A percentile compares a stretch with the other conserved stretches of the same genome.
These are phyloP conservation scores for Scheffersomyces stipitis DNA, from an alignment of 805 yeast genomes.

Conservation along the genomic window DNA sequence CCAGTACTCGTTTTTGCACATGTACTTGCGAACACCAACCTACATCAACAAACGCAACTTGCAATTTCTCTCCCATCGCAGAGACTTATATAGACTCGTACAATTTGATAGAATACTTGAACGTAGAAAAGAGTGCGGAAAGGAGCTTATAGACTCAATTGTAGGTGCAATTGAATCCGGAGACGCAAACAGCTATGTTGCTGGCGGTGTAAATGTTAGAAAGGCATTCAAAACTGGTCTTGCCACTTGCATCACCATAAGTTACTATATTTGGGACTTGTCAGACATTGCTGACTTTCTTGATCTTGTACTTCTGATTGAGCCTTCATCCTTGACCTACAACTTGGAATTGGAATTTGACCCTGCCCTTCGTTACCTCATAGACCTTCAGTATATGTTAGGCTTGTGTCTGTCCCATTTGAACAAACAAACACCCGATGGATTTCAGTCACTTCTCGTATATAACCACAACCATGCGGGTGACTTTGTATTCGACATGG, in stretches of 20 bases:
- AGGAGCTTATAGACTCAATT: too few relatives aligned
- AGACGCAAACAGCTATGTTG: too few relatives aligned
- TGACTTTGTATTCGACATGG: conserved; percentile 11
- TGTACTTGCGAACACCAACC: conserved; percentile 15
- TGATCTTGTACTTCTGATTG: conserved; percentile 1
- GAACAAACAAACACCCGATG: background rate
- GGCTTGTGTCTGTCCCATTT: conserved; percentile 4
- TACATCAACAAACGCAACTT: conserved; percentile 10
- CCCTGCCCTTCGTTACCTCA: conserved; percentile 1
- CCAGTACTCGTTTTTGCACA: conserved; percentile 12
- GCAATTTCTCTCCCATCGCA: conserved; percentile 4
- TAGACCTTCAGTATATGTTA: conserved; percentile 10
- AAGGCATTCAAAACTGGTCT: too few relatives aligned
- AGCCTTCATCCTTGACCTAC: background rate
- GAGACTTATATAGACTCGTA: background rate
- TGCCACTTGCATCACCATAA: conserved; percentile 12
- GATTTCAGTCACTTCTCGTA: conserved; percentile 3
- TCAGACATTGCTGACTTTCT: conserved; percentile 11
- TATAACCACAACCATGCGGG: conserved; percentile 14
- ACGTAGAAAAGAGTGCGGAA: background rate
- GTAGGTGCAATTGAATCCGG: too few relatives aligned
- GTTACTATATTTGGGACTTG: conserved; percentile 16
- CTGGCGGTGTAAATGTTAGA: too few relatives aligned
- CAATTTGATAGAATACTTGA: background rate
- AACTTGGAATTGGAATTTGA: conserved; percentile 23